phyloP scores from a whole-genome alignment of 257 asterid species.

The Primulina eburnea region DNA sequence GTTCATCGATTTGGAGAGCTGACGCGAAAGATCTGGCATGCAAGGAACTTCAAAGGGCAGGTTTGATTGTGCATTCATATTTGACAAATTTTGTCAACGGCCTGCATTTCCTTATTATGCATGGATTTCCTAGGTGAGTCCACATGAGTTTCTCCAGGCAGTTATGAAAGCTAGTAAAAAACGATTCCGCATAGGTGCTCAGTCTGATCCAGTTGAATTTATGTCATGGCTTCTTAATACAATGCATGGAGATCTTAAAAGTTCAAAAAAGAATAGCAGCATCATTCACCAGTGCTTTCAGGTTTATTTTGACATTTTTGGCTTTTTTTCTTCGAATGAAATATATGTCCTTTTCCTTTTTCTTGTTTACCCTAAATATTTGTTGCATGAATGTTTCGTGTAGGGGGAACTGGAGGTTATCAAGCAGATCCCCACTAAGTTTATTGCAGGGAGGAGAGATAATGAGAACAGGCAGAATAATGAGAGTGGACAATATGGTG shows the following conservation, averaged over 20 bases:
- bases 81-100: conserved; percentile 4
- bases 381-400: conserved; percentile 24
- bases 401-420: conserved; percentile 98
- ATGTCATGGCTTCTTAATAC: conserved; percentile 96
- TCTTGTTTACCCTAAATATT: conserved; percentile 8
- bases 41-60: conserved; percentile 96
- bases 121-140: conserved; percentile 78
- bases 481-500: conserved; percentile 43
- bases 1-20: conserved; percentile 98
- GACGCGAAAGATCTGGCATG: conserved; percentile 94
- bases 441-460: conserved; percentile 40
- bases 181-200: conserved; percentile 78
- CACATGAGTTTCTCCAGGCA: conserved; percentile 95
- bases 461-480: conserved; percentile 32
- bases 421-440: conserved; percentile 53
- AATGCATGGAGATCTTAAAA: conserved; percentile 68
- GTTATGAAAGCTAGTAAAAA: conserved; percentile 94
- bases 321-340: not conserved
- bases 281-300: conserved; percentile 92
- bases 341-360: conserved; percentile 4
- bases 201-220: conserved; percentile 96
- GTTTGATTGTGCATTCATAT: conserved; percentile 34
- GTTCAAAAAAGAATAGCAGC: conserved; percentile 64
- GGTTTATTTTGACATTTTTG: conserved; percentile 36
- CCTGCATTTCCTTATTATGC: conserved; percentile 23